Evolutionary conservation across 805 yeast species (phyloP), one percentile per base, ranked within the genome.

Genomic region (Hermanozyma aechmeae): DNA sequence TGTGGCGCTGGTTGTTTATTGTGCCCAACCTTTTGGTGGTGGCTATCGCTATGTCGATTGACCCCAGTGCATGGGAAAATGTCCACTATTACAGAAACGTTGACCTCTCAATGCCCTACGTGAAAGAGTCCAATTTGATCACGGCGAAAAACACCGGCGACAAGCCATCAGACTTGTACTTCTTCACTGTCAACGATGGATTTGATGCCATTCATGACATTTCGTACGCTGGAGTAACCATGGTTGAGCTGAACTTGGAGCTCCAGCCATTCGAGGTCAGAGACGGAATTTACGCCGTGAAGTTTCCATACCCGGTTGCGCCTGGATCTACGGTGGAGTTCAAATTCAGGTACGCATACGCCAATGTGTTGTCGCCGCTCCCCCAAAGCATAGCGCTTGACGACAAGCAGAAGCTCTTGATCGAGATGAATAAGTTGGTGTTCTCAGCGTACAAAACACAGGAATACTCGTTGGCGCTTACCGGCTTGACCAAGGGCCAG

Each of bases 41-140:
- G 20, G 20, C 20, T 7, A 7, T 7, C 7, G 20, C 20, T 10
- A 7, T 7, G 9, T 7, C 7, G 9, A 17, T 17, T 17, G 20
- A 17, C 20, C 7, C 20, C 7, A 10, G 10, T 7, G 7, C 20
- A 10, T 75, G 80, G 76, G 76, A 69, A 44, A 85, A 84, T 51
- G 45, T 56, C 18, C 65, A 73, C 17, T 65, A 71, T 39, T 50
- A 57, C 10, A 73, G 83, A 40, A 50, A 65, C 6, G 45, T 84
- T 21, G 95, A 85, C 44, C 65, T 86, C 28, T 48, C 70, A 17
- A 73, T 71, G 39, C 58, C 86, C 3, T 86, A 79, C 50, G 67
- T 74, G 24, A 73, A 71, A 39, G 93, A 80, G 48, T 61, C 68
- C 15, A 56, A 65, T 34, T 52, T 67, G n/a, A 46, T 85, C 24